Base-by-base conservation (phyloP, 2,329 filamentous ascomycete genomes). In the Lachnellula hyalina region DNA sequence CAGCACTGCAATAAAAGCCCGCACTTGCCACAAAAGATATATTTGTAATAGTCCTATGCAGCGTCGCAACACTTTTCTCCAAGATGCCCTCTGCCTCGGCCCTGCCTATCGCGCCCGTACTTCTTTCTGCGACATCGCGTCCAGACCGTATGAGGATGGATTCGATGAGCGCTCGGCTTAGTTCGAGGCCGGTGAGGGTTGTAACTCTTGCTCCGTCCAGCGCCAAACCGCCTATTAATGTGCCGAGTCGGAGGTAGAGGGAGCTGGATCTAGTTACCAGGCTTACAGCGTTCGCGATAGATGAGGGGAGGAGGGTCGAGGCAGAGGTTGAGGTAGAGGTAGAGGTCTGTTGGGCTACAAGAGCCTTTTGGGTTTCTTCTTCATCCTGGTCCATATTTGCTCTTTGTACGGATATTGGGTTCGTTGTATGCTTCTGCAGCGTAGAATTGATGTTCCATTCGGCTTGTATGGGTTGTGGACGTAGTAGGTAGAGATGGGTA, bases 21-120 rank as follows among this genome's bases (percentile, higher is more conserved):
- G 83, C 77, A 2, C 79, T 78, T 1, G 82, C 83, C 74, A 80
- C 83, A 62, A 85, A 84, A 41, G 83, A 80, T 28, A 81, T 74
- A 49, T 78, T 76, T 5, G 77, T 79, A 67, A 85, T 80, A 23
- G 79, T 79, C 50, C 75, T 73, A 61, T 85, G 81, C 42, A 85
- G 69, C 52, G 71, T 75, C 55, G 81, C 79, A 32, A 85, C 72
- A 61, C 78, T 82, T 54, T 73, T 72, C 62, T 83, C 81, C 45
- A 85, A 69, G 12, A 84, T 70, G 2, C 75, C 77, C 64, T 85
- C 82, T 35, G 81, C 76, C 57, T 83, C 80, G 21, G 74, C 69
- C 49, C 72, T 74, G 32, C 75, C 76, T 19, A 82, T 55, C 2
- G 79, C 74, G 5, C 67, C 67, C 7, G 54, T 65, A 45, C 65